Conservation (phyloP, 2,329 filamentous ascomycete species). For the Stylonectria norvegica region DNA sequence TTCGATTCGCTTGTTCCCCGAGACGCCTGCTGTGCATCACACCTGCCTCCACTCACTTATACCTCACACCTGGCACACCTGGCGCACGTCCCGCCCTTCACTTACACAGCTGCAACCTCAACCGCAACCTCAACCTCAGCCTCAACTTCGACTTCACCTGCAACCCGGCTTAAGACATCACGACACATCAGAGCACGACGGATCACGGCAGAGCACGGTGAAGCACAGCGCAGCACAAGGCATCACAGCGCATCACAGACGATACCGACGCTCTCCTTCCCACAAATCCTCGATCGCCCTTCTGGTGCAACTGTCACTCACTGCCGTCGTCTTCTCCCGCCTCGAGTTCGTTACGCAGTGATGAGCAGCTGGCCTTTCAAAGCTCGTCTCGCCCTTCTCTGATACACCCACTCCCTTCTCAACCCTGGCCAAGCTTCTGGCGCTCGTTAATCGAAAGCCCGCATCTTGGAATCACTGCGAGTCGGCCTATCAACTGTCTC, state of each 20-base stretch:
- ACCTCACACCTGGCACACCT: slow-evolving; percentile 5
- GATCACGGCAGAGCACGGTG: slow-evolving; percentile 14
- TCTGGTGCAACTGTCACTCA: slow-evolving; percentile 9
- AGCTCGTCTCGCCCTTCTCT: slow-evolving; percentile 11
- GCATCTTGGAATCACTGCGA: slow-evolving; percentile 20
- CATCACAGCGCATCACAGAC: neutral
- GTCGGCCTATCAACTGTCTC: slow-evolving; percentile 10
- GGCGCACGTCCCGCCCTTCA: neutral
- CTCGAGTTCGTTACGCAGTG: slow-evolving; percentile 7
- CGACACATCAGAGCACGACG: slow-evolving; percentile 1
- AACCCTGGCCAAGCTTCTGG: slow-evolving; percentile 7
- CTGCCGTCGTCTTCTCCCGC: slow-evolving; percentile 2
- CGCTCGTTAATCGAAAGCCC: slow-evolving; percentile 11
- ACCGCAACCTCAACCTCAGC: slow-evolving; percentile 7
- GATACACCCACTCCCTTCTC: slow-evolving; percentile 20
- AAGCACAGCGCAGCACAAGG: slow-evolving; percentile 7
- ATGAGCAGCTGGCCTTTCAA: slow-evolving; percentile 5
- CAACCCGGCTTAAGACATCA: slow-evolving; percentile 1
- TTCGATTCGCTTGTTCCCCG: slow-evolving; percentile 16
- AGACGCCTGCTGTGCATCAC: neutral
- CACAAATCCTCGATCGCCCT: slow-evolving; percentile 1
- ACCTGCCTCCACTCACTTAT: slow-evolving; percentile 16
- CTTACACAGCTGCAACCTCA: slow-evolving; percentile 3
- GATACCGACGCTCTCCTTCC: neutral
- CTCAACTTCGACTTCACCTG: slow-evolving; percentile 1